A percentile compares a stretch with the other conserved stretches of the same genome.
phyloP scores from a whole-genome alignment of 805 yeast genomes.

The Ogataea minuta region DNA sequence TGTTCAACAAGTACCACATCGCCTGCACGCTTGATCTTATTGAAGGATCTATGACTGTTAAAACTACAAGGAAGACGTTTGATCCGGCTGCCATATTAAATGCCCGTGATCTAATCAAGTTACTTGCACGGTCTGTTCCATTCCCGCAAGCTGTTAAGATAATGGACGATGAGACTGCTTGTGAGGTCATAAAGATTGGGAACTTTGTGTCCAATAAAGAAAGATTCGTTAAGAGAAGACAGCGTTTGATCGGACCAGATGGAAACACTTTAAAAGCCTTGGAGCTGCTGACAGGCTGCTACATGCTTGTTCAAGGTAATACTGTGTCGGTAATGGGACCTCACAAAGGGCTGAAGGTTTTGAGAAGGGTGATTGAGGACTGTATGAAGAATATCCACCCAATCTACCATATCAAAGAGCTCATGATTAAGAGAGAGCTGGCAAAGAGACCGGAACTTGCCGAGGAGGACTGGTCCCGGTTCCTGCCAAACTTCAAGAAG shows the following conservation, averaged over 20 bases:
- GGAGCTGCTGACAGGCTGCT: slow-evolving; percentile 92
- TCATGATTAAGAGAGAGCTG: slow-evolving; percentile 95
- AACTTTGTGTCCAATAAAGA: slow-evolving; percentile 87
- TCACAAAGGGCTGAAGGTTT: slow-evolving; percentile 85
- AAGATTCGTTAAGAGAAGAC: slow-evolving; percentile 91
- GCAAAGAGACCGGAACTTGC: slow-evolving; percentile 95
- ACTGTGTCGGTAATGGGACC: slow-evolving; percentile 98
- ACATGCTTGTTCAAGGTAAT: slow-evolving; percentile 93
- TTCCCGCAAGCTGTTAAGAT: slow-evolving; percentile 94
- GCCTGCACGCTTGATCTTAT: slow-evolving; percentile 87
- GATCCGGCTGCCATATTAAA: slow-evolving; percentile 93
- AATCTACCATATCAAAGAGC: slow-evolving; percentile 94
- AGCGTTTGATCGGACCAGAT: slow-evolving; percentile 92
- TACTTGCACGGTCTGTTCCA: slow-evolving; percentile 94
- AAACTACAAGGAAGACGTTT: slow-evolving; percentile 90
- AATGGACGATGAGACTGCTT: slow-evolving; percentile 86
- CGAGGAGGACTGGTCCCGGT: slow-evolving; percentile 94
- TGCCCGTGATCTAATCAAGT: slow-evolving; percentile 91
- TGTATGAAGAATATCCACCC: slow-evolving; percentile 97
- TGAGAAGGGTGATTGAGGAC: slow-evolving; percentile 93
- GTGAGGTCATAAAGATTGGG: slow-evolving; percentile 95
- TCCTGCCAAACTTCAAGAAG: slow-evolving; percentile 94
- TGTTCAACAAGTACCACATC: slow-evolving; percentile 69
- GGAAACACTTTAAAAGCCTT: slow-evolving; percentile 96
- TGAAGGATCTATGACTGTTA: slow-evolving; percentile 97